phyloP scores from a whole-genome alignment of 1,284 basidiomycete species.

The Anthracocystis panici-leucophaei region DNA sequence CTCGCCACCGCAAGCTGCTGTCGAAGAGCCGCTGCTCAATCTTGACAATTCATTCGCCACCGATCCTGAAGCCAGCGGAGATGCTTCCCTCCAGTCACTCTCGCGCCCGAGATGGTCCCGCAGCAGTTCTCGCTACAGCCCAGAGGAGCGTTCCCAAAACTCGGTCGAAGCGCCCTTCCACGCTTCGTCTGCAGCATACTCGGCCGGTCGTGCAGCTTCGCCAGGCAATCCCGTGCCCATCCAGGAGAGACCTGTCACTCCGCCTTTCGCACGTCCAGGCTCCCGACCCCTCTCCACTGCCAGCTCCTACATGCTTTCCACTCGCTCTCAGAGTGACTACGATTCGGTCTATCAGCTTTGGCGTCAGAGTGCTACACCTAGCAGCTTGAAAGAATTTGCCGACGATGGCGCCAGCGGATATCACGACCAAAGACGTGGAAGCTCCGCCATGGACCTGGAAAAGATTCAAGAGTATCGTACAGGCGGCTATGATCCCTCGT shows the following conservation, averaged over 20 bases:
- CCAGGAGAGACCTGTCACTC: conserved; percentile 27
- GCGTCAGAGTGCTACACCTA: conserved; percentile 33
- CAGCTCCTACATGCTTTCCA: conserved; percentile 46
- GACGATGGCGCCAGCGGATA: conserved; percentile 15
- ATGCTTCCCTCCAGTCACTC: conserved; percentile 27
- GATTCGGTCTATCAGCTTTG: conserved; percentile 56
- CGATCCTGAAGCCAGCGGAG: conserved; percentile 20
- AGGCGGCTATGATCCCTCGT: conserved; percentile 5
- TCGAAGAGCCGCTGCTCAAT: conserved; percentile 30
- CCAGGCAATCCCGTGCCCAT: conserved; percentile 10
- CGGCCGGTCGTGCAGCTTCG: conserved; percentile 4
- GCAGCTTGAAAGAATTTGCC: conserved; percentile 25
- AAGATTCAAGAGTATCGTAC: conserved; percentile 42
- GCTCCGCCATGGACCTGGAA: conserved; percentile 25
- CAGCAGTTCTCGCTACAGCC: conserved; percentile 22
- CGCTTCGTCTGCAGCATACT: conserved; percentile 22
- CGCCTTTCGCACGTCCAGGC: conserved; percentile 18
- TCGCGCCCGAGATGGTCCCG: conserved; percentile 28
- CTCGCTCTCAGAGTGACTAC: conserved; percentile 47
- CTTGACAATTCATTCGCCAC: conserved; percentile 18
- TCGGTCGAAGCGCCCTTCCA: conserved; percentile 2
- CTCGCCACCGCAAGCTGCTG: conserved; percentile 19
- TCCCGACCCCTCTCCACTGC: conserved; percentile 29
- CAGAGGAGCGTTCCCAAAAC: conserved; percentile 11
- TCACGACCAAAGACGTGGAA: conserved; percentile 13